Conservation (phyloP, 2,329 filamentous ascomycete species). For the Colletotrichum paranaense region DNA sequence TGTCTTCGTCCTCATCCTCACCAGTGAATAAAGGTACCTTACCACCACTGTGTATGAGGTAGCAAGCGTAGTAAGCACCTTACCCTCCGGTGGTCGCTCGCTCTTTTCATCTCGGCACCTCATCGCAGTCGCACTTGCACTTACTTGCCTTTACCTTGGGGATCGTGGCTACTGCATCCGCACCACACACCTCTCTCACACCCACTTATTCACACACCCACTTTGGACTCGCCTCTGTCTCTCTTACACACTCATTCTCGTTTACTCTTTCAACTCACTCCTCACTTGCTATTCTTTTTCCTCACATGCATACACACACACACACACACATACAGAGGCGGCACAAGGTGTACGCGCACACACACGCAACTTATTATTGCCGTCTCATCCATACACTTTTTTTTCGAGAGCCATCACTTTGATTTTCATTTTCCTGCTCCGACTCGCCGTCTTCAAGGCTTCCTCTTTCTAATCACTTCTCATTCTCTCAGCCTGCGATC, state of each 20-base stretch:
- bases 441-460: neutral
- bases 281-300: neutral
- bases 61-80: neutral
- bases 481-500: neutral
- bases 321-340: neutral
- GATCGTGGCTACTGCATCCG: conserved; percentile 13
- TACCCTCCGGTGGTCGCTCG: neutral
- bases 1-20: conserved; percentile 1
- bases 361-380: conserved; percentile 20
- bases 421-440: neutral
- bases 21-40: too few species aligned
- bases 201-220: conserved; percentile 31
- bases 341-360: neutral
- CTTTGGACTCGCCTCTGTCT: conserved; percentile 5
- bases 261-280: neutral
- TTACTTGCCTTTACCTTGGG: neutral
- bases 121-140: conserved; percentile 9
- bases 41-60: too few species aligned
- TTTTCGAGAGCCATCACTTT: conserved; percentile 1
- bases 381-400: conserved; percentile 23
- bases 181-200: conserved; percentile 29
- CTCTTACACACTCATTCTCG: neutral
- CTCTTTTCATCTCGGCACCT: neutral
- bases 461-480: neutral
- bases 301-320: neutral